Percentiles rank a stretch among this genome's conserved stretches.
Evolutionary conservation across 2,329 filamentous ascomycete genomes (phyloP).

Genomic region (Fusarium annulatum): DNA sequence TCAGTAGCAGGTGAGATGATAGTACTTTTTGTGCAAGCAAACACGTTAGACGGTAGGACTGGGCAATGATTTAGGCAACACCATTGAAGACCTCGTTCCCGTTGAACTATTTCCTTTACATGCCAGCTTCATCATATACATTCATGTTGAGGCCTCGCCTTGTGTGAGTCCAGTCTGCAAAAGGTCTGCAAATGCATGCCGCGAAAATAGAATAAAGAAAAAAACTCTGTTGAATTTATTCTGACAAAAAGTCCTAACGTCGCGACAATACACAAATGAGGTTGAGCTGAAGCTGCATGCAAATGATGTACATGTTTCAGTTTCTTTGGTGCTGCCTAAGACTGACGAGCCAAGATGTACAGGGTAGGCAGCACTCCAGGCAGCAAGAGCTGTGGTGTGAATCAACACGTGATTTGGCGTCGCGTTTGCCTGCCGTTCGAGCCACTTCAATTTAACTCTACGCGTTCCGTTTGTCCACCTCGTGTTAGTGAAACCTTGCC

Average conservation of each 20-base stretch:
- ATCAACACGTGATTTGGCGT: slow-evolving; percentile 36
- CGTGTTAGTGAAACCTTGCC: not conserved
- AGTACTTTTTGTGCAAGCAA: not conserved
- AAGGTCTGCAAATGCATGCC: not conserved
- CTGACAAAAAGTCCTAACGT: not conserved
- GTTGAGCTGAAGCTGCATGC: not conserved
- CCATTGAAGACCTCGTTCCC: not conserved
- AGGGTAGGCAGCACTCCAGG: slow-evolving; percentile 11
- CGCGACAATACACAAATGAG: not conserved
- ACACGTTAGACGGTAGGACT: not conserved
- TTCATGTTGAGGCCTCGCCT: not conserved
- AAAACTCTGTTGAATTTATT: not conserved
- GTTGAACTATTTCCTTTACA: not conserved
- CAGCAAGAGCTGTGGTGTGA: slow-evolving; percentile 5
- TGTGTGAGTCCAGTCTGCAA: not conserved
- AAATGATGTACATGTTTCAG: not conserved
- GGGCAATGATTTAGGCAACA: not conserved
- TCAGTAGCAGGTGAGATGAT: not conserved
- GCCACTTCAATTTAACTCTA: not conserved
- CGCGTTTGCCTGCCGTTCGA: slow-evolving; percentile 8
- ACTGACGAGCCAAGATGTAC: no score
- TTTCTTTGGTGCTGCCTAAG: not conserved
- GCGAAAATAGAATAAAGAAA: no score
- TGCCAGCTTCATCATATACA: not conserved
- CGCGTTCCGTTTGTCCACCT: slow-evolving; percentile 17